Percentiles rank a stretch among this genome's conserved stretches.
phyloP scores from a whole-genome alignment of 495 filamentous ascomycete species.

The Xylaria curta region DNA sequence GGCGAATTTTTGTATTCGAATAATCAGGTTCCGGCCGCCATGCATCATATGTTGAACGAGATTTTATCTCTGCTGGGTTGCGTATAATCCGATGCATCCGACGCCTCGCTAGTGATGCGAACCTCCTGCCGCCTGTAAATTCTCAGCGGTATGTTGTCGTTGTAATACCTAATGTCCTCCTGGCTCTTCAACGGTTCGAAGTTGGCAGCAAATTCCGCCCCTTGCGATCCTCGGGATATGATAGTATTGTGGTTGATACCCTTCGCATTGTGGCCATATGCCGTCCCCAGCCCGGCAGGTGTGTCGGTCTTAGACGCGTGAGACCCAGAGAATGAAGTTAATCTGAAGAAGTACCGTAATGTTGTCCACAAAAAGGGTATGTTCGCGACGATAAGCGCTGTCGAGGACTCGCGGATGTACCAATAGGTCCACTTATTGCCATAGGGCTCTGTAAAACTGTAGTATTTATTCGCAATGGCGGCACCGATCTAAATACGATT shows the following conservation, averaged over 20 bases:
- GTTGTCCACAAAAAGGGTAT: constrained; percentile 68
- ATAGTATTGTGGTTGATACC: constrained; percentile 13
- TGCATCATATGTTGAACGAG: constrained; percentile 3
- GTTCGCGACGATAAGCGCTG: constrained; percentile 69
- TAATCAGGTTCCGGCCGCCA: not conserved
- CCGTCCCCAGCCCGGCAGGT: not conserved
- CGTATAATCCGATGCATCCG: not conserved
- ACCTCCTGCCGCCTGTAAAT: constrained; percentile 23
- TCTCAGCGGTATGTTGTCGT: constrained; percentile 20
- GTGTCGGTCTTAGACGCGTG: not conserved
- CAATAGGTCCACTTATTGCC: constrained; percentile 67
- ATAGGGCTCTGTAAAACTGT: constrained; percentile 64
- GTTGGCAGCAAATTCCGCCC: not conserved
- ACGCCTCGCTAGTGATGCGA: not conserved
- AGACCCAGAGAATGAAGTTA: constrained; percentile 50
- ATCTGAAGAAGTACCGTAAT: constrained; percentile 59
- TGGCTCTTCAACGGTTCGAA: constrained; percentile 25
- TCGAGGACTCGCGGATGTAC: constrained; percentile 70
- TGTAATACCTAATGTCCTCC: constrained; percentile 7
- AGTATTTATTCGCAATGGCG: constrained; percentile 69
- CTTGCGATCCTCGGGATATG: constrained; percentile 20
- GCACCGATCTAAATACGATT: constrained; percentile 54
- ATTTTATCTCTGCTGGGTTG: not conserved
- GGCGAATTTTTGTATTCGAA: not conserved
- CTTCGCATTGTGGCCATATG: constrained; percentile 22